A percentile compares a stretch with the other conserved stretches of the same genome.
Conservation (phyloP, 352 stramenopile genomes). For the Globisporangium sylvaticum region DNA sequence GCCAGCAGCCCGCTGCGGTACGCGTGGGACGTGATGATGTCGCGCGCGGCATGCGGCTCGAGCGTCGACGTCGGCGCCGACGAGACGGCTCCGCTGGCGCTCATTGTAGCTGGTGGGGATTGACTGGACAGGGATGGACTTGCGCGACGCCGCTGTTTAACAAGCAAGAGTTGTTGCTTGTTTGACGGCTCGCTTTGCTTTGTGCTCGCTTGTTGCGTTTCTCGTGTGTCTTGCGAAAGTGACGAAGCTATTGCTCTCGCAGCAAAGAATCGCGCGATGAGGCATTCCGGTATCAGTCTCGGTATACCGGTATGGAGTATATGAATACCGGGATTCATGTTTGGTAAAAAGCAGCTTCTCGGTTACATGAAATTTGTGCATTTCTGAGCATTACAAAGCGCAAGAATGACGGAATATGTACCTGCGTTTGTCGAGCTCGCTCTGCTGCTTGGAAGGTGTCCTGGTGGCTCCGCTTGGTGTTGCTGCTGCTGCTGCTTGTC, state of each 20-base stretch:
- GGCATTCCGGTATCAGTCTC: too few relatives aligned
- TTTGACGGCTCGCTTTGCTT: background rate
- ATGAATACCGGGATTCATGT: background rate
- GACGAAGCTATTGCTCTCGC: background rate
- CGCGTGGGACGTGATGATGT: conserved; percentile 71
- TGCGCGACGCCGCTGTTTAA: background rate
- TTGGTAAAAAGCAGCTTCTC: background rate
- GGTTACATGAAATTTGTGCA: background rate
- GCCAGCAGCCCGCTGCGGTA: conserved; percentile 55
- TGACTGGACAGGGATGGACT: background rate
- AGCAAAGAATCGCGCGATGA: background rate
- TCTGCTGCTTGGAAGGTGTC: background rate
- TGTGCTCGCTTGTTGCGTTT: background rate
- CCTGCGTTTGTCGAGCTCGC: background rate
- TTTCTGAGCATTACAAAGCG: background rate
- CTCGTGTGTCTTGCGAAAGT: background rate
- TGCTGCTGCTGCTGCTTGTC: background rate
- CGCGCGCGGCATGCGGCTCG: conserved; percentile 47
- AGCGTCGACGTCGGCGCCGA: conserved; percentile 13
- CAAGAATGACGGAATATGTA: background rate
- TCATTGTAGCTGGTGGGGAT: background rate
- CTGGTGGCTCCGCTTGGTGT: background rate
- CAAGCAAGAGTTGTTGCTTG: background rate
- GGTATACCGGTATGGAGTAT: background rate
- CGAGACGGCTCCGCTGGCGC: conserved; percentile 13